Evolutionary conservation across 2,329 filamentous ascomycete species (phyloP).

Genomic region (Phoma sp.): DNA sequence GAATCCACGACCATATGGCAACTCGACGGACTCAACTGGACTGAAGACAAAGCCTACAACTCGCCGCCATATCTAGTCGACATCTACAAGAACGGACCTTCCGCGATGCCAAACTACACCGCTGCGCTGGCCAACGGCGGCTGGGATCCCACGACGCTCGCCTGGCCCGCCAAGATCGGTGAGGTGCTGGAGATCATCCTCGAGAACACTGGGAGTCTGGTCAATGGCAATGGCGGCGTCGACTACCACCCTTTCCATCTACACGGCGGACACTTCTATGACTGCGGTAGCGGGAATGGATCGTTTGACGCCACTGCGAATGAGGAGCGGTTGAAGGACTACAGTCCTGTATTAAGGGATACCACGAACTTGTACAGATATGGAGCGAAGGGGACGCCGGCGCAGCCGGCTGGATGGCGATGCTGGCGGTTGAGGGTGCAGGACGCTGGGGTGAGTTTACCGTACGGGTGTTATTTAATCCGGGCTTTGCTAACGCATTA

Average conservation of each 20-base stretch:
- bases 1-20: constrained; percentile 33
- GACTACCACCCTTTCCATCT: constrained; percentile 61
- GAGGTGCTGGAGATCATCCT: constrained; percentile 64
- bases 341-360: constrained; percentile 52
- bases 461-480: not conserved
- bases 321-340: constrained; percentile 49
- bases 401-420: constrained; percentile 62
- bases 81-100: constrained; percentile 58
- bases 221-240: constrained; percentile 29
- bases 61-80: constrained; percentile 58
- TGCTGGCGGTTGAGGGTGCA: constrained; percentile 64
- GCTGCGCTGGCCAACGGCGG: constrained; percentile 58
- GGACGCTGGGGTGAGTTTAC: constrained; percentile 4
- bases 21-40: constrained; percentile 31
- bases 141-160: constrained; percentile 59
- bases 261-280: constrained; percentile 62
- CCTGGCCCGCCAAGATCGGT: constrained; percentile 62
- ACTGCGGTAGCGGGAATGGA: constrained; percentile 61
- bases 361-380: constrained; percentile 66
- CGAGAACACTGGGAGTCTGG: constrained; percentile 43
- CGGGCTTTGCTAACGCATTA: constrained; percentile 40
- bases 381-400: constrained; percentile 46
- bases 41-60: constrained; percentile 13
- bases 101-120: constrained; percentile 59
- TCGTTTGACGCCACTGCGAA: constrained; percentile 59